Base-by-base conservation (phyloP, 192 early-diverging fungal genomes). In the Geranomyces variabilis region DNA sequence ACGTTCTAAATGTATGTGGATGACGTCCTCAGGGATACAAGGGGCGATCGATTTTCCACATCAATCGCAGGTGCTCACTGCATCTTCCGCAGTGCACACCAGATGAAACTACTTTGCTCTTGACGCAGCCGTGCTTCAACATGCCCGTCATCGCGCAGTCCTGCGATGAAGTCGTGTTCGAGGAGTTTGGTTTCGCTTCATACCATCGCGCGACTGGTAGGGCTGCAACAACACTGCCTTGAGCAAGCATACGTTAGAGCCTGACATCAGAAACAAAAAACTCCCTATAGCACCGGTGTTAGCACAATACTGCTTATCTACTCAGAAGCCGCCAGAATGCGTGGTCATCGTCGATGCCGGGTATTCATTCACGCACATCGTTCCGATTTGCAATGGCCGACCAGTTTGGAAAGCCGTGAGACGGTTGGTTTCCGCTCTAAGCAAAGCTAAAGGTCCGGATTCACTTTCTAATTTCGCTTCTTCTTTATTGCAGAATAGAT, bases 81-180 rank as follows among this genome's bases (percentile, higher is more conserved):
- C 7, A 70, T 19, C 12, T 70, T n/a, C 46, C 46, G 41, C 22
- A 67, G 19, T n/a, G 26, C 64, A 68, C 22, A 41, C 36, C 94
- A 15, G 44, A 66, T 26, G 79, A 86, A 17, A 90, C 89, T 0
- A 78, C 75, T 10, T 73, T 95, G 15, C 30, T 91, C 8, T 58
- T 93, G 21, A 92, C 90, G 3, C 93, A 95, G 56, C 94, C 94
- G 19, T 83, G 83, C 49, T 88, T 94, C 68, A 95, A 95, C 77
- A 80, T 95, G 47, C 83, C 82, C 13, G 86, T 81, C 57, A 85
- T 94, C 49, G 89, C 88, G 60, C 75, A 85, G 17, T 73, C 80
- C 7, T 90, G 88, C 70, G 93, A 95, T 75, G 90, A 95, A 80
- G 84, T 95, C 5, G 75, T 92, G 13, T 95, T 93, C 82, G 94